Base-by-base conservation (phyloP, 768 basidiomycete species). In the Rhizopogon rudus region DNA sequence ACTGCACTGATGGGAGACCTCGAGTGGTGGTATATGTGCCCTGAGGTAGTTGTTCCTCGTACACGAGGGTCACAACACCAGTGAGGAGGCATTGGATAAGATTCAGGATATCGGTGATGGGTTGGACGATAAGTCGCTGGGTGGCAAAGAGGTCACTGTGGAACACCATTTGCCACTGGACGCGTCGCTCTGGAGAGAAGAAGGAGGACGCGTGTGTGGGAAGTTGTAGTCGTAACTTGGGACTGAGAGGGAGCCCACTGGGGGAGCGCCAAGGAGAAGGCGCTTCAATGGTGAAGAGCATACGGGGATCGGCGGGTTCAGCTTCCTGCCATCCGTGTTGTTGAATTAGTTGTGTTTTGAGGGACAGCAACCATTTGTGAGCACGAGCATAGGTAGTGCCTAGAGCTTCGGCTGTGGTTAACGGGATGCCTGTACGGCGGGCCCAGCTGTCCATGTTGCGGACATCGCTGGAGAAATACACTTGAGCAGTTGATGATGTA, bases 141-240 rank as follows among this genome's bases (percentile, higher is more conserved):
- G 82, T 84, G 63, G 85, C 84, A 71, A 87, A 88, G 50, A 83
- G 81, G 69, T 87, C 86, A 63, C 81, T 82, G 67, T 87, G 89
- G 66, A 93, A 93, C 63, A 91, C 88, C 89, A 91, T 91, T 68
- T 91, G 83, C 90, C 91, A 93, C 67, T 91, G 89, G 44, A 91
- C 81, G 57, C 88, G 82, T 61, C 90, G 76, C 67, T 92, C 88
- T 10, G 88, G 88, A 48, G 86, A 87, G 74, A 92, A 93, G 72
- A 93, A 92, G 25, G 90, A 89, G 40, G 84, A 86, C 40, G 90
- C 89, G 59, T 91, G 83, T 55, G 84, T 77, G 7, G 90, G 90
- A 37, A 92, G 79, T 64, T 88, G 84, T 6, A 91, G 75, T 44
- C 78, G 83, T 62, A 88, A 74, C 63, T 82, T 78, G 55, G 90